Evolutionary conservation across 164 flowering plant species (phyloP), one percentile per base, ranked within the genome.

Genomic region (Vitis riparia): DNA sequence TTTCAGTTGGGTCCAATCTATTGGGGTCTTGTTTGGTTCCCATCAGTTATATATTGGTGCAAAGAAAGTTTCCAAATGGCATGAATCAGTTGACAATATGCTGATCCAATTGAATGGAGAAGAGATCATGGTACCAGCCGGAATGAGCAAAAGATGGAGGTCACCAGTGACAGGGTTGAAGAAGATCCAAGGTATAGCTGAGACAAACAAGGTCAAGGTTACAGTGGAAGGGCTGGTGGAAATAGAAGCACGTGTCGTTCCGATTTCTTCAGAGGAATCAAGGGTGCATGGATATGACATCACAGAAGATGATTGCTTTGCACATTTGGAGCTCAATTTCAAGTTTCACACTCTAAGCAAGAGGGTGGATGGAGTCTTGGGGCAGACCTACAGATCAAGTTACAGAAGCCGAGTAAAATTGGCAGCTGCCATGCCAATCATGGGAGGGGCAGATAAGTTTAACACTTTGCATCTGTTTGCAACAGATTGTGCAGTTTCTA

Each of bases 271-370:
- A 8, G 64, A 71, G 51, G 74, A 71, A 52, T 67, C 72, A 8
- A 49, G n/a, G 15, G 51, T 63, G 10, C 72, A 64, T 53, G 48
- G 55, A n/a, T 71, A 68, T 56, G 65, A 63, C 44, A 32, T 76
- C 11, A 16, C 72, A 19, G 51, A 51, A 19, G 75, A 76, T 0
- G 61, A 76, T 16, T 76, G 78, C 58, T 76, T 69, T 44, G 75
- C 75, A 5, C 78, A 67, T 63, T 64, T 76, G 65, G 78, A 76
- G 65, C 68, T 76, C 13, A 58, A 52, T 50, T 76, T 76, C 71
- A 71, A 71, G 63, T 75, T 75, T 17, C 14, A 56, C 23, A 57
- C 68, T 2, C 61, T 67, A 30, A 67, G 69, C 49, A 23, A 52
- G 27, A 37, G 15, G 5, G 78, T 71, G 17, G 64, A 67, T 50